phyloP scores from a whole-genome alignment of 805 yeast species.

The Yamadazyma phyllophila region DNA sequence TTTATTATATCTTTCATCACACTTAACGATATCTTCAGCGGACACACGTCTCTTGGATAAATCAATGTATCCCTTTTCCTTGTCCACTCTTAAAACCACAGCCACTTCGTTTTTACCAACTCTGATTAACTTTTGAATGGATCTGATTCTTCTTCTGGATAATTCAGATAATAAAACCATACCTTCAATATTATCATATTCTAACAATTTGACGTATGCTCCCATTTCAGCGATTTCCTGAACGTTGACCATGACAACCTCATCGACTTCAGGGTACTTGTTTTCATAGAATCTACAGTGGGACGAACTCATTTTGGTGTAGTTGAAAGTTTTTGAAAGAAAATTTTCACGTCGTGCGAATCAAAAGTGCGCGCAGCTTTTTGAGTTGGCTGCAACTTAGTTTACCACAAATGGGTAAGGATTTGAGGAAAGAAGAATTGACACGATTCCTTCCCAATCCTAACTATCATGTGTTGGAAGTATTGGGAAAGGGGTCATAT shows the following conservation, averaged over 20 bases:
- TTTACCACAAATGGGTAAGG: conserved; percentile 4
- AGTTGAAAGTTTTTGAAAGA: not conserved
- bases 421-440: not conserved
- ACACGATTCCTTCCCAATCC: conserved; percentile 58
- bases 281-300: conserved; percentile 96
- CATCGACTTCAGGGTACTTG: conserved; percentile 98
- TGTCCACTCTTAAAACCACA: conserved; percentile 95
- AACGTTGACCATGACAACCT: conserved; percentile 98
- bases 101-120: conserved; percentile 99
- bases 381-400: conserved; percentile 2
- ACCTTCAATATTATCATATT: conserved; percentile 97
- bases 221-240: conserved; percentile 99
- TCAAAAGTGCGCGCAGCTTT: not conserved
- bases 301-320: conserved; percentile 67
- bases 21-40: conserved; percentile 94
- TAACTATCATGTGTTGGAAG: conserved; percentile 54
- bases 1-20: conserved; percentile 96
- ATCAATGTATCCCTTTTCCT: conserved; percentile 98
- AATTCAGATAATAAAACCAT: conserved; percentile 95
- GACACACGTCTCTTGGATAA: conserved; percentile 96
- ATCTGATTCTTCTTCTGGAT: conserved; percentile 97
- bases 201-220: conserved; percentile 92
- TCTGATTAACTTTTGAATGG: conserved; percentile 94
- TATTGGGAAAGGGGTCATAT: conserved; percentile 82
- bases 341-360: conserved; percentile 7